Base-by-base conservation (phyloP, 345 rosid genomes). In the Moringa oleifera region DNA sequence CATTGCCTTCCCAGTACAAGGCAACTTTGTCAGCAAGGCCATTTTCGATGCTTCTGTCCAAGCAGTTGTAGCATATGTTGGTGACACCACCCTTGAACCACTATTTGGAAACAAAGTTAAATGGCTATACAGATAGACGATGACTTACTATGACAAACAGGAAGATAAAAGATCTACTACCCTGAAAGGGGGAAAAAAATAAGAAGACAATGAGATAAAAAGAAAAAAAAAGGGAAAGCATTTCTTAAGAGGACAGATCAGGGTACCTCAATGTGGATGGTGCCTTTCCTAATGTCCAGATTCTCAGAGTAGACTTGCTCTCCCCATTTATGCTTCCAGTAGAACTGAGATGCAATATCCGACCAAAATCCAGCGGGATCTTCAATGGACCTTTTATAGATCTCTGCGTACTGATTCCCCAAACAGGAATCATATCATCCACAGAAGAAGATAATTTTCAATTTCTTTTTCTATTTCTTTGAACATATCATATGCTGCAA, bases 21-120 rank as follows among this genome's bases (percentile, higher is more conserved):
- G 97, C 97, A 10, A 75, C 63, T 76, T 94, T 94, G 71, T 88
- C 90, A 53, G 79, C 91, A 59, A 79, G 80, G 63, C 99, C 99
- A 61, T 85, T 87, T 72, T 90, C 86, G 58, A 90, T 75, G 68
- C 86, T 88, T 74, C 79, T 81, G 71, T 94, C 96, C 73, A 94
- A 68, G 72, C 97, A 88, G 74, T 94, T 94, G 83, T 85, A 88
- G 83, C 93, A 90, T 60, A 94, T 87, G 71, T 94, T 94, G 75
- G 98, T 93, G 68, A 83, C 66, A 23, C 97, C 98, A 23, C 92
- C 97, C 57, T 90, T 93, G 76, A 94, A 94, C 99, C 99, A 94
- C 99, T 94, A 88, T 66, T 37, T 47, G 25, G 46, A 50, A 58
- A n/a, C n/a, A n/a, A n/a, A n/a, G n/a, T n/a, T n/a, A n/a, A 24